These are phyloP conservation scores for Nannochloropsis oceanica DNA, from an alignment of 108 stramenopile species.

Conservation along the genomic window DNA sequence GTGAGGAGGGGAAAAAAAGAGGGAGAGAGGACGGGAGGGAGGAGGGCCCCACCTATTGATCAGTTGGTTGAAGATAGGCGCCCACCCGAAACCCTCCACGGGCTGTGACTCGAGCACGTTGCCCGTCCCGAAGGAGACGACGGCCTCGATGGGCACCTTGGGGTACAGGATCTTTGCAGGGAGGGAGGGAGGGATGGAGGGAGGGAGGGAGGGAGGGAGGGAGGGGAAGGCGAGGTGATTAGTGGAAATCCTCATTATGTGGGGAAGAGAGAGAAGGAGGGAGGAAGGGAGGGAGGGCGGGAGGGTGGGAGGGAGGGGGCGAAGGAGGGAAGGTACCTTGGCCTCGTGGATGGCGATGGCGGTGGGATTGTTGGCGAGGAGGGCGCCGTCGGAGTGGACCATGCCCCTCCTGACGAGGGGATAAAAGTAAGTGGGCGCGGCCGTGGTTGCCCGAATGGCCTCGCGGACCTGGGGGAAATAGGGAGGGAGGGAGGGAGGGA, in stretches of 20 bases:
- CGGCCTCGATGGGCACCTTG: conserved; percentile 19
- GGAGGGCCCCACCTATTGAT: conserved; percentile 19
- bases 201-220: background rate
- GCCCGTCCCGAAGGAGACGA: conserved; percentile 18
- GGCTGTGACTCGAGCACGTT: background rate
- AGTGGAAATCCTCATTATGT: background rate
- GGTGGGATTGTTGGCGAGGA: conserved; percentile 39
- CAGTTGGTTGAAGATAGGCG: conserved; percentile 12
- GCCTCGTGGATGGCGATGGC: conserved; percentile 37
- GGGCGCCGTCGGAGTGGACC: conserved; percentile 33
- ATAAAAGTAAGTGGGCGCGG: conserved; percentile 37
- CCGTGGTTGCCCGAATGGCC: conserved; percentile 35
- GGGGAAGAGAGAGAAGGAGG: background rate
- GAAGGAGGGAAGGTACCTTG: background rate
- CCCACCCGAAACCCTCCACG: conserved; percentile 9
- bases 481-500: too few relatives aligned
- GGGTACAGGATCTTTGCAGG: conserved; percentile 20
- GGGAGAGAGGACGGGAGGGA: too few relatives aligned
- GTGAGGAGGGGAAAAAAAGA: background rate
- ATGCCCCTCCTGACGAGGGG: conserved; percentile 10
- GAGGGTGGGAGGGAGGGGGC: background rate
- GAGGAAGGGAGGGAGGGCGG: background rate
- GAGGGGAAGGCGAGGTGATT: background rate
- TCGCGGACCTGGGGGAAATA: conserved; percentile 11
- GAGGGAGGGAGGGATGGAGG: background rate